Base-by-base conservation (phyloP, 345 rosid genomes). In the Nasturtium officinale region DNA sequence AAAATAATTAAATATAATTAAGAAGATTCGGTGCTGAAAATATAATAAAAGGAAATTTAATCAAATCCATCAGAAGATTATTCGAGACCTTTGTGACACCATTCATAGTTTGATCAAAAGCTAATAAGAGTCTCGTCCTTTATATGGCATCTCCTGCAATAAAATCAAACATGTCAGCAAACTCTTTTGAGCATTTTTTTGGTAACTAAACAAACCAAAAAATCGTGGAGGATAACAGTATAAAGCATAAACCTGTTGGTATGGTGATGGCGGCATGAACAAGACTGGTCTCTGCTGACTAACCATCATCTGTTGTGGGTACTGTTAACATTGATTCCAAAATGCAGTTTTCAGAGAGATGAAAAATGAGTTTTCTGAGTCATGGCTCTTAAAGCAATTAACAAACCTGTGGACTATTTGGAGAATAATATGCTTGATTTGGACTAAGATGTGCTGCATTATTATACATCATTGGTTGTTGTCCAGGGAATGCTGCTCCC, bases 401-500 rank as follows among this genome's bases (percentile, higher is more conserved):
- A 67, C 78, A 38, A 68, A 94, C 95, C 90, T 87, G 97, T 69
- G 80, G 76, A 69, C 89, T 85, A 78, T 81, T 84, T 48, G 89
- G 91, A 59, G 87, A 85, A 64, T 83, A 83, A 80, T 88, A 91
- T 50, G 88, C 76, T 73, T 83, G 93, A 7, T 21, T 75, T 5
- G 68, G 73, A 67, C 68, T 46, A 51, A 30, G 45, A 55, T 67
- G 78, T 58, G 54, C 7, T 59, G 89, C 81, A 38, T 87, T 83
- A 57, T 89, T 79, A 76, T 78, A 88, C 64, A 94, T 77, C 69
- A 91, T 85, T 52, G 90, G 90, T 71, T 85, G 92, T 60, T 75
- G 78, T 60, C 89, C 90, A 65, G 85, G 50, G 35, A 83, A 87
- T 38, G 72, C 25, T 87, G 86, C 67, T 68, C 87, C 89, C 51